Conservation (phyloP, 2,329 filamentous ascomycete genomes). For the Ophiostoma ulmi region DNA sequence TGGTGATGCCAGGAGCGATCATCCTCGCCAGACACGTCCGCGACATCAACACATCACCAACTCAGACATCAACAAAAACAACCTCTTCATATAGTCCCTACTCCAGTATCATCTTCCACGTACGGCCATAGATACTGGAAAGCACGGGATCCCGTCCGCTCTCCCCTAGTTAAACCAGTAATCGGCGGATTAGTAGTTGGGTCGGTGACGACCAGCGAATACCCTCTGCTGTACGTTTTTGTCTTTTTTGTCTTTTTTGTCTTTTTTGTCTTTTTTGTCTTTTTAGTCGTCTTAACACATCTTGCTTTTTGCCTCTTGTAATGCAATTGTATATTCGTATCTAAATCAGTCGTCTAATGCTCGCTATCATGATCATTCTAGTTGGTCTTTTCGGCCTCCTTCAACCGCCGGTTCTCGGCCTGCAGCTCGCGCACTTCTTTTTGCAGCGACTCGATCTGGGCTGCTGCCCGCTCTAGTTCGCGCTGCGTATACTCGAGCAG, state of each 20-base stretch:
- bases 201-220: conserved; percentile 1
- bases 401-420: conserved; percentile 40
- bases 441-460: conserved; percentile 52
- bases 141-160: background rate
- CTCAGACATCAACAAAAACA: no score
- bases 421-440: conserved; percentile 54
- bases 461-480: conserved; percentile 49
- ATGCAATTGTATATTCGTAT: no score
- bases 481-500: conserved; percentile 48
- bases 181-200: conserved; percentile 1
- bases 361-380: background rate
- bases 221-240: conserved; percentile 1
- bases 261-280: background rate
- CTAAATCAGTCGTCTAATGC: no score
- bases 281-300: background rate
- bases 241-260: no score
- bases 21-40: no score
- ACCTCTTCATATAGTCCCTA: background rate
- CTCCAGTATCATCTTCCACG: background rate
- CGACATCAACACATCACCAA: no score
- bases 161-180: conserved; percentile 1
- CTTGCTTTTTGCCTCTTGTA: no score
- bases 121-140: conserved; percentile 1
- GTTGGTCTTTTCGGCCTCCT: background rate
- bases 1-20: no score